Evolutionary conservation across 495 filamentous ascomycete species (phyloP), one percentile per base, ranked within the genome.

Genomic region (Trypethelium eluteriae): DNA sequence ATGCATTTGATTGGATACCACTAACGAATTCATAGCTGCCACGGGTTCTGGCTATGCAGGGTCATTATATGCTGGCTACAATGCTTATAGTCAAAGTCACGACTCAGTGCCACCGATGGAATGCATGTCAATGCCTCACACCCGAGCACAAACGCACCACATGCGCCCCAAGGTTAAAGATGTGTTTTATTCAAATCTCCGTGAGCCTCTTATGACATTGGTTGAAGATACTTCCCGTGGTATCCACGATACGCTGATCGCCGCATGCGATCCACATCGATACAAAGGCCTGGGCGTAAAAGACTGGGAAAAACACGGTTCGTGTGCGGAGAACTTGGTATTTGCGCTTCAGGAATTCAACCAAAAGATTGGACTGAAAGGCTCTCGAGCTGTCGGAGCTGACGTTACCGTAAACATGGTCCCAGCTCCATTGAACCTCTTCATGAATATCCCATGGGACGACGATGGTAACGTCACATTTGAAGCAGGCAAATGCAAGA

Each of bases 291-390:
- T 77, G 1, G 76, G 75, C 18, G 73, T 77, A 38, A 70, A 76
- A 36, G 70, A 74, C n/a, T 74, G 72, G 72, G 70, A 66, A 44
- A 38, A 73, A 36, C 76, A 78, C 47, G 76, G 76, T 16, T 71
- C 67, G 39, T 79, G 76, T 63, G 76, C 76, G 0, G 76, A 78
- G 70, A 79, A 79, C 59, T 72, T 79, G 2, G 76, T 77, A 16
- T 68, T 76, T 11, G 76, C 76, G n/a, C 71, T 78, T 16, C 74
- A 76, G 50, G 76, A 78, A 64, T 65, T 77, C 35, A 77, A 79
- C 64, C 72, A 77, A 64, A 74, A 72, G 49, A 69, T 70, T 12
- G 76, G 76, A 2, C 65, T 78, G 38, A 76, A 76, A 62, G 76
- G 76, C 35, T 66, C 69, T 2, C 75, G 74, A 62, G 71, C 69